Evolutionary conservation across 1,284 basidiomycete genomes (phyloP).

Genomic region (Papiliotrema laurentii): DNA sequence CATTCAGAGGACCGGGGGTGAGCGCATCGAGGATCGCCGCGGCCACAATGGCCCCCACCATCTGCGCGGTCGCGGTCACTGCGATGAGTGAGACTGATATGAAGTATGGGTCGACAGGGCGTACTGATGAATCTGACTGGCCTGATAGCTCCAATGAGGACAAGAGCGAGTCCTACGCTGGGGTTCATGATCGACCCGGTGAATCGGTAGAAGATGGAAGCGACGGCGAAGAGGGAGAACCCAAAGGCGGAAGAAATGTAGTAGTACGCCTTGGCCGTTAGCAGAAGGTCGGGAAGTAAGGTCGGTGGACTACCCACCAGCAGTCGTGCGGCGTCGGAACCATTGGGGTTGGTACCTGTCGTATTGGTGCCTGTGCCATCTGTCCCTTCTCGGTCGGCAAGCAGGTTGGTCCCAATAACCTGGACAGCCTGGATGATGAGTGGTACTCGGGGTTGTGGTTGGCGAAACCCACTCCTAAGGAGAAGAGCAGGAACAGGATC

Average conservation of each 20-base stretch:
- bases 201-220: constrained; percentile 69
- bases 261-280: constrained; percentile 33
- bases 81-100: neutral
- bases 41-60: constrained; percentile 37
- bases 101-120: constrained; percentile 4
- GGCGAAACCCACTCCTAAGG: constrained; percentile 24
- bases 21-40: constrained; percentile 59
- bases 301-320: constrained; percentile 14
- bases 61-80: constrained; percentile 60
- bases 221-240: constrained; percentile 61
- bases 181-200: constrained; percentile 69
- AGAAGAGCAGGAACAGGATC: constrained; percentile 31
- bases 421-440: constrained; percentile 19
- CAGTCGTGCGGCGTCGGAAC: constrained; percentile 23
- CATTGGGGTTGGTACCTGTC: constrained; percentile 14
- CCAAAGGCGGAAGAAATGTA: constrained; percentile 65
- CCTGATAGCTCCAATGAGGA: constrained; percentile 58
- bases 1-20: constrained; percentile 58
- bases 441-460: neutral
- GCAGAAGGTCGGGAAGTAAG: neutral
- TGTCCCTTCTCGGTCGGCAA: neutral
- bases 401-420: constrained; percentile 24
- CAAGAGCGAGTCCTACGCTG: constrained; percentile 60
- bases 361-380: constrained; percentile 1
- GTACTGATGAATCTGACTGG: constrained; percentile 57